phyloP scores from a whole-genome alignment of 768 basidiomycete genomes.

The Gautieria morchelliformis region DNA sequence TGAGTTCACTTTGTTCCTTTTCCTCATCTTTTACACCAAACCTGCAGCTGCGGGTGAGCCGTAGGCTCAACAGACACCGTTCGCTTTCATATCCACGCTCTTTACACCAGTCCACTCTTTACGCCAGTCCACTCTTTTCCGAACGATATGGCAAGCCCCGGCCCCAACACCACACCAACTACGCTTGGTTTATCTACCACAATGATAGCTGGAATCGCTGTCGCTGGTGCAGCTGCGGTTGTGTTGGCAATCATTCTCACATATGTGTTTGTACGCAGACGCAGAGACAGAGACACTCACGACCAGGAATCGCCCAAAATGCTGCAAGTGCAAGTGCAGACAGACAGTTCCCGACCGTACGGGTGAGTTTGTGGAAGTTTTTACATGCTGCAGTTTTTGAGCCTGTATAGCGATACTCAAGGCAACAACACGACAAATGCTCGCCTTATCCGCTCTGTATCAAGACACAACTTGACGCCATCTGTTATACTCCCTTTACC shows the following conservation, averaged over 20 bases:
- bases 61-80: too few species aligned
- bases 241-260: constrained; percentile 34
- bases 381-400: too few species aligned
- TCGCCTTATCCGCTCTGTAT: constrained; percentile 23
- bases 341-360: background rate
- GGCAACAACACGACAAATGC: background rate
- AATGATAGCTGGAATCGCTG: constrained; percentile 38
- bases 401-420: too few species aligned
- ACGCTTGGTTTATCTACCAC: background rate
- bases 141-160: background rate
- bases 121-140: background rate
- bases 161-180: background rate
- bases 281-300: constrained; percentile 31
- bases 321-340: background rate
- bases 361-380: background rate
- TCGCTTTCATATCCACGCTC: background rate
- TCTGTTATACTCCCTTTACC: constrained; percentile 43
- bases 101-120: background rate
- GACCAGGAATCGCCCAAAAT: constrained; percentile 7
- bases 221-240: constrained; percentile 33
- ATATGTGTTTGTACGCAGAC: constrained; percentile 33
- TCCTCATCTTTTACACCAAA: too few species aligned
- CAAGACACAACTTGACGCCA: constrained; percentile 32
- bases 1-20: too few species aligned
- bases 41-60: too few species aligned